Conservation (phyloP, 1,284 basidiomycete genomes). For the Entoloma clypeatum region DNA sequence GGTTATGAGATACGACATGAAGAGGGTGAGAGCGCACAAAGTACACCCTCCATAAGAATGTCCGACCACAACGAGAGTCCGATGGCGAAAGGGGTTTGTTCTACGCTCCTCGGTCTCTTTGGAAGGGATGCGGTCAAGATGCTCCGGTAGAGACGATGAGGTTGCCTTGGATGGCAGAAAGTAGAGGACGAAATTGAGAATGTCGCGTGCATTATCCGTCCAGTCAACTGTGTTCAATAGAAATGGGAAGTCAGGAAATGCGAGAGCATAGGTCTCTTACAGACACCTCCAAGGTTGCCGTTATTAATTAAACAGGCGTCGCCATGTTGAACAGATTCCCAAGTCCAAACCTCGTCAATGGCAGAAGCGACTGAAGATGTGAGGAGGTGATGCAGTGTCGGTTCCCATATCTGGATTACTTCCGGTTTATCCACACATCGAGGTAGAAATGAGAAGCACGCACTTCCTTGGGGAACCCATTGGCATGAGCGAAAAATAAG, state of each 20-base stretch:
- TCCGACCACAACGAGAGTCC: conserved; percentile 63
- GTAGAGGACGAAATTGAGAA: conserved; percentile 64
- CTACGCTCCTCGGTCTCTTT: conserved; percentile 39
- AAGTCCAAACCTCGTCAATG: conserved; percentile 76
- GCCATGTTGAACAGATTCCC: conserved; percentile 77
- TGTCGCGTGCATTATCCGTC: conserved; percentile 67
- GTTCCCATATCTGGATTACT: conserved; percentile 58
- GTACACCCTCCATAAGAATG: conserved; percentile 82
- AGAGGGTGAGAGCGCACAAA: conserved; percentile 36
- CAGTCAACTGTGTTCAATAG: conserved; percentile 51
- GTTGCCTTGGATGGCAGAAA: conserved; percentile 48
- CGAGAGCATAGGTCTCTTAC: conserved; percentile 33
- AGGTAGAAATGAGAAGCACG: conserved; percentile 18
- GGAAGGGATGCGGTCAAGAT: conserved; percentile 44
- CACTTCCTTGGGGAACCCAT: conserved; percentile 82
- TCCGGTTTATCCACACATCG: background rate
- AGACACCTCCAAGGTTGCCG: conserved; percentile 47
- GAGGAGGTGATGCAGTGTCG: conserved; percentile 49
- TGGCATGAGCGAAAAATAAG: conserved; percentile 73
- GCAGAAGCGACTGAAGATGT: conserved; percentile 28
- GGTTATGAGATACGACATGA: conserved; percentile 2
- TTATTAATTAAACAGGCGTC: conserved; percentile 69
- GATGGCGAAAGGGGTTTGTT: conserved; percentile 40
- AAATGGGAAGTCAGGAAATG: background rate
- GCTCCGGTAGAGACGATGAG: conserved; percentile 39